Conservation (phyloP, 257 asterid genomes). For the Fraxinus excelsior region DNA sequence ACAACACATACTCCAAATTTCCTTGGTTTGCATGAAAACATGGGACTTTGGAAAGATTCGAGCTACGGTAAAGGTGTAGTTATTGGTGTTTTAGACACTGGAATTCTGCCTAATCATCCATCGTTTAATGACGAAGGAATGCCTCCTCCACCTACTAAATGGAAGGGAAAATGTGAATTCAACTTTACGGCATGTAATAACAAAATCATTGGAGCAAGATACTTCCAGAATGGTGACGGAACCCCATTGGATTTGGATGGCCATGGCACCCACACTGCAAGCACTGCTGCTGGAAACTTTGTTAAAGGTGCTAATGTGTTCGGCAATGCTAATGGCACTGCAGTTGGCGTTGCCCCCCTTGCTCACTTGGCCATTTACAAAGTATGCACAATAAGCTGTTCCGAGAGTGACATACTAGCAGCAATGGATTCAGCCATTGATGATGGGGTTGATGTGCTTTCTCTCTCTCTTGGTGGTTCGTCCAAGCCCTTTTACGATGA, state of each 20-base stretch:
- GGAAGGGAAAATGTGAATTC: neutral
- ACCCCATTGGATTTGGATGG: conserved; percentile 16
- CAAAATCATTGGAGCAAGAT: neutral
- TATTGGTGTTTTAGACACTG: neutral
- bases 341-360: conserved; percentile 19
- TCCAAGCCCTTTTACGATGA: neutral
- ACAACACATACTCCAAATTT: neutral
- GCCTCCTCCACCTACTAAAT: neutral
- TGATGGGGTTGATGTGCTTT: conserved; percentile 20
- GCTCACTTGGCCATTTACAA: conserved; percentile 25
- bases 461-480: conserved; percentile 16
- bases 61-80: neutral
- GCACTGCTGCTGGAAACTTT: conserved; percentile 23
- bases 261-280: conserved; percentile 25
- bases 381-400: conserved; percentile 4
- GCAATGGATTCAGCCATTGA: conserved; percentile 24
- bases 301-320: conserved; percentile 21
- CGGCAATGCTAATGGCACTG: conserved; percentile 24
- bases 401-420: conserved; percentile 12
- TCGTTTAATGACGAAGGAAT: neutral
- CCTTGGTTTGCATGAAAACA: neutral
- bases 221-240: neutral
- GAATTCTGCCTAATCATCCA: neutral
- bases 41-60: neutral
- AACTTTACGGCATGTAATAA: neutral